Base-by-base conservation (phyloP, 2,329 filamentous ascomycete species). In the Ilyonectria mors-panacis region DNA sequence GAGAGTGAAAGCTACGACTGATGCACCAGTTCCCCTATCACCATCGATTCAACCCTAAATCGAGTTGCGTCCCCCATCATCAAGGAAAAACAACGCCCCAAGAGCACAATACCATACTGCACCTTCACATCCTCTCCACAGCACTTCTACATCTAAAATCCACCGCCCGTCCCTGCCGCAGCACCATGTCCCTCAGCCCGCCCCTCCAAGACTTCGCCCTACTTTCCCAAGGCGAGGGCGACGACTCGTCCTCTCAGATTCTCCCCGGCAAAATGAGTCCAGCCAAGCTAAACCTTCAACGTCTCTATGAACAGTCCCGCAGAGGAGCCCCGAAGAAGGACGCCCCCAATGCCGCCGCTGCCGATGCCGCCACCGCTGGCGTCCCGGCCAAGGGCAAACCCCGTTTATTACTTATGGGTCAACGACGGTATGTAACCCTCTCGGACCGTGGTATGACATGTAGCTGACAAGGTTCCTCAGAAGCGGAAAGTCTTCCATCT, bases 401-500 rank as follows among this genome's bases (percentile, higher is more conserved):
- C 37, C 90, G 95, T 74, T 83, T 99, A 59, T 84, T 99, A 63
- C 85, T 99, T 71, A 98, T 99, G 96, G 96, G 96, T 4, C 93
- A 98, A 82, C 90, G 95, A 84, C 92, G 95, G 96, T 97, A 84
- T 74, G 85, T 78, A 44, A 51, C 35, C 10, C 37, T 39, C 33
- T 23, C 17, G 19, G 28, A 35, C 8, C n/a, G 39, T 28, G 19
- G n/a, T 17, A 39, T 33, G 19, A 23, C n/a, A 39, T 33, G 10
- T 23, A 35, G 63, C 55, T 72, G 39, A 69, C 28, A 4, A n/a
- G 30, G 9, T 45, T 33, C 15, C 35, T 6, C 12, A 99, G 96
- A 84, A 98, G 95, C 78, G 96, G 96, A 67, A 99, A 99, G 80
- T 98, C 96, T 1, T 99, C 96, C 6, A 98, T 99, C 78, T 96